A percentile compares a stretch with the other conserved stretches of the same genome.
These are phyloP conservation scores for Porcisia deanei DNA, from an alignment of 208 protist genomes.

Conservation along the genomic window DNA sequence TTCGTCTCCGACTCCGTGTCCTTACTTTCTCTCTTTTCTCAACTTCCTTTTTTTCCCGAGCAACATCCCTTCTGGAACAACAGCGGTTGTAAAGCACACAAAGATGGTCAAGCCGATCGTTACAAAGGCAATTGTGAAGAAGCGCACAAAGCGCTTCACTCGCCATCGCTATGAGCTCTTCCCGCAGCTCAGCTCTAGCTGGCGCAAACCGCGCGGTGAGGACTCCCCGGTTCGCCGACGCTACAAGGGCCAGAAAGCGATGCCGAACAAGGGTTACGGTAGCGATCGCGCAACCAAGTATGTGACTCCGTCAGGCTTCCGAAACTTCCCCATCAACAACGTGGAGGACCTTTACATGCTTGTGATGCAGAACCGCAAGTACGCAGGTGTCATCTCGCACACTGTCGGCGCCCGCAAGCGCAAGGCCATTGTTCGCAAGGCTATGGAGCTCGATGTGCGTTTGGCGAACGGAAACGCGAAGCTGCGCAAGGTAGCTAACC, in stretches of 20 bases:
- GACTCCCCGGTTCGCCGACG: conserved; percentile 97
- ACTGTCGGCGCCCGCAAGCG: conserved; percentile 93
- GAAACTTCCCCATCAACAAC: conserved; percentile 96
- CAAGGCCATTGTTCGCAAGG: conserved; percentile 97
- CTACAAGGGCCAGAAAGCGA: conserved; percentile 96
- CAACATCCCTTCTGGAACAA: not conserved
- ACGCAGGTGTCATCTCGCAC: conserved; percentile 97
- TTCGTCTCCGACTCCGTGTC: not conserved
- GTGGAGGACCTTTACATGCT: conserved; percentile 98
- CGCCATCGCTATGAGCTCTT: conserved; percentile 95
- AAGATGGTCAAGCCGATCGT: conserved; percentile 94
- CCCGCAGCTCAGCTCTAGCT: conserved; percentile 93
- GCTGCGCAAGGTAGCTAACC: conserved; percentile 87
- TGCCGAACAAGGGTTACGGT: conserved; percentile 99
- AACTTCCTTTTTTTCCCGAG: conserved; percentile 1
- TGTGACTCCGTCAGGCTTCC: conserved; percentile 97
- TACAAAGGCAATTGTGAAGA: conserved; percentile 96
- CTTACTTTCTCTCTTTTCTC: not conserved
- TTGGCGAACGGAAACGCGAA: conserved; percentile 96
- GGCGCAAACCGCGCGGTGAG: conserved; percentile 99
- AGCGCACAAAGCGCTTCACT: conserved; percentile 97
- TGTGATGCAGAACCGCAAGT: conserved; percentile 99
- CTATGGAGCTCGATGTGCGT: conserved; percentile 98
- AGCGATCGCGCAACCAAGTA: conserved; percentile 97
- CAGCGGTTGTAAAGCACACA: conserved; percentile 13